Percentiles rank a stretch among this genome's conserved stretches.
Conservation (phyloP, 2,329 filamentous ascomycete species). For the Diplodia corticola region DNA sequence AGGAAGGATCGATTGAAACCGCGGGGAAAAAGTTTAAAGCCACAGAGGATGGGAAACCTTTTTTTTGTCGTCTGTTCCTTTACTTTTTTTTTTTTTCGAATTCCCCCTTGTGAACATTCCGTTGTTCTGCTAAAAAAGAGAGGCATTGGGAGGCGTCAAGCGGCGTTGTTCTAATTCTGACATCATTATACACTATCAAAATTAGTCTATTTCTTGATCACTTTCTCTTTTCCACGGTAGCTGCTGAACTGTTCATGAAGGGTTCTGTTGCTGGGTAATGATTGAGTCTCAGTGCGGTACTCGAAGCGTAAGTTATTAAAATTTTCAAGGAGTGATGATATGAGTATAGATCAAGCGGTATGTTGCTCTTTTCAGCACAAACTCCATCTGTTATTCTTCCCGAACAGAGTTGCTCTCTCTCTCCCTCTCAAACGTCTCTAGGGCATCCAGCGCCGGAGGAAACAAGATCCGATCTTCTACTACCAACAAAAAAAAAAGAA, state of each 20-base stretch:
- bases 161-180: constrained; percentile 1
- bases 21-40: background rate
- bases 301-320: too few relatives aligned
- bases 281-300: background rate
- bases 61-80: background rate
- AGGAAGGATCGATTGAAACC: background rate
- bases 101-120: background rate
- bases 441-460: background rate
- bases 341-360: background rate
- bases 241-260: too few relatives aligned
- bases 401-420: background rate
- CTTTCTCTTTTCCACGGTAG: background rate
- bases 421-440: background rate
- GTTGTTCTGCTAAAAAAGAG: background rate
- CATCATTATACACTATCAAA: background rate
- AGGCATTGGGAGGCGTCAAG: constrained; percentile 20
- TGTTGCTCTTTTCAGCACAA: background rate
- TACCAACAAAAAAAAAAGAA: background rate
- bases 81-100: background rate
- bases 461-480: background rate
- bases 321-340: too few relatives aligned
- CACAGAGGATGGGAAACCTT: background rate
- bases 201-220: background rate
- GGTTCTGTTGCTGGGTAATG: too few relatives aligned
- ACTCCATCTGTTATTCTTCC: background rate